Evolutionary conservation across 2,329 filamentous ascomycete species (phyloP), one percentile per base, ranked within the genome.

Genomic region (Diaporthe citri): DNA sequence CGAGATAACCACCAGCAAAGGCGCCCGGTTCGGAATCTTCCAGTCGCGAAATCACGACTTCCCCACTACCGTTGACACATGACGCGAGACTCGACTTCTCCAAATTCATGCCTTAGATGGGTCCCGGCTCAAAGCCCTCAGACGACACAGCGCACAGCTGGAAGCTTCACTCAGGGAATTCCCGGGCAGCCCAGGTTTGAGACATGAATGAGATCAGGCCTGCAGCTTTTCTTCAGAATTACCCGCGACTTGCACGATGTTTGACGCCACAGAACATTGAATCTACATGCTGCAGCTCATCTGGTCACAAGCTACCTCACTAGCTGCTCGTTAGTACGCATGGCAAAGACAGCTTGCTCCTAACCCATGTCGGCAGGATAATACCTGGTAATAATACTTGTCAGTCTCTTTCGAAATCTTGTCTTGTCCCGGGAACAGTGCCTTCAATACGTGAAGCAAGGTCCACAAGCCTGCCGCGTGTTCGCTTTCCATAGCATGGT

Each of bases 181-280:
- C 56, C 66, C 59, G 52, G 72, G 64, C 62, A 39, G 22, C 39
- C 56, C n/a, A 31, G 69, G 56, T 77, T 71, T 78, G 72, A 76
- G 75, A 78, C 77, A 71, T 70, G 71, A 64, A 76, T 74, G 77
- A 77, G 74, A 76, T 77, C 77, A 78, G 71, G 69, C 46, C 73
- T 76, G 76, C 77, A 79, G 74, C 60, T 59, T 51, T 34, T 73
- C 69, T 75, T 73, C 59, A 67, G 51, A 60, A 75, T 73, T 75
- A 76, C 75, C 77, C 75, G 76, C 72, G 72, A 48, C 74, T 75
- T 76, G 74, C 77, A 75, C 71, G 70, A 74, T 71, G 71, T 73
- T 72, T 52, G 67, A 51, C 69, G 57, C 75, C 76, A 75, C 74
- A 73, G 71, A 60, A 73, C 59, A 57, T 59, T 69, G 55, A 57